These are phyloP conservation scores for Erythrophleum fordii DNA, from an alignment of 306 rosid species.

Conservation along the genomic window DNA sequence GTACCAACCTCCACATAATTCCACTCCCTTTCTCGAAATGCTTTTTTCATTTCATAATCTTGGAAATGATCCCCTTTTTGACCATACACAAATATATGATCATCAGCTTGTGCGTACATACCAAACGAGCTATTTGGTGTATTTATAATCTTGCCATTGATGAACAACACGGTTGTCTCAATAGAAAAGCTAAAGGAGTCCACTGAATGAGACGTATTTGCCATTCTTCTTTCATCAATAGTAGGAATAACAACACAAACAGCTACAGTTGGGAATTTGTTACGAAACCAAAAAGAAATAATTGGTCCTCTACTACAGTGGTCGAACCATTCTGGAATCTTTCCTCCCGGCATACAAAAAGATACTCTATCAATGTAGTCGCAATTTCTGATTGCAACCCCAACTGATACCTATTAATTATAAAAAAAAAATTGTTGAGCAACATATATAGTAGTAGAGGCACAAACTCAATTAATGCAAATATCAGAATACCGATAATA, in stretches of 20 bases:
- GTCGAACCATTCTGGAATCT: slow-evolving; percentile 30
- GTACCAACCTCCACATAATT: slow-evolving; percentile 13
- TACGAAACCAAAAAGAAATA: slow-evolving; percentile 28
- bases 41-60: background rate
- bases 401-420: background rate
- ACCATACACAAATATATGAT: background rate
- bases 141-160: slow-evolving; percentile 24
- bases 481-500: background rate
- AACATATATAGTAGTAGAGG: background rate
- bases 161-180: too few relatives aligned
- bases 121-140: too few relatives aligned
- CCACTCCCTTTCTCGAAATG: slow-evolving; percentile 14
- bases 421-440: background rate
- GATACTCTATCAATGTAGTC: too few relatives aligned
- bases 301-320: background rate
- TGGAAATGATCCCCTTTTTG: background rate
- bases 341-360: background rate
- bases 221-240: too few relatives aligned
- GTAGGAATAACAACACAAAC: background rate
- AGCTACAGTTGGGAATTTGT: slow-evolving; percentile 17
- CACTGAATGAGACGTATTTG: too few relatives aligned
- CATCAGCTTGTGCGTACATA: background rate
- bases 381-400: background rate
- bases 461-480: background rate
- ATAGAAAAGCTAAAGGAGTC: too few relatives aligned